Conservation (phyloP, 768 basidiomycete genomes). For the Mycena chlorophos region DNA sequence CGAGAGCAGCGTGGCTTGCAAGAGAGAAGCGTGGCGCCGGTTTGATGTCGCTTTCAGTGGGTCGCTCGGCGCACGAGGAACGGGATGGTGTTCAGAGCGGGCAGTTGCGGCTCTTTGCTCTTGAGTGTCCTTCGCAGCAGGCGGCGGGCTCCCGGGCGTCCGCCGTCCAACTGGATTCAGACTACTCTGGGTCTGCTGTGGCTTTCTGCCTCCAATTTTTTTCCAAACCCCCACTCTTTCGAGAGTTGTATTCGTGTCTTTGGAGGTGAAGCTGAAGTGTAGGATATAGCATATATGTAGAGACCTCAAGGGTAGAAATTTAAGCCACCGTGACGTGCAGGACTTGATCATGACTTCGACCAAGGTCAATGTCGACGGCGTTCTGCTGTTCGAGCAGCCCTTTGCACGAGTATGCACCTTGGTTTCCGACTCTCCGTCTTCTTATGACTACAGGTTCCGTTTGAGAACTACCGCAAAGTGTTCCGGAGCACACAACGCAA, state of each 20-base stretch:
- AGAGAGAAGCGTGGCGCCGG: no score
- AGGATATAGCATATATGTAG: neutral
- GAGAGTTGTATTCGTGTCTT: neutral
- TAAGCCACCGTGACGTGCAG: no score
- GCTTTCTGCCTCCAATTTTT: slow-evolving; percentile 32
- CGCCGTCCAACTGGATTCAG: slow-evolving; percentile 62
- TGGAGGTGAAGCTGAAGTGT: neutral
- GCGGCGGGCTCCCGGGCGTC: slow-evolving; percentile 26
- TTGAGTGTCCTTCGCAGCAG: slow-evolving; percentile 74
- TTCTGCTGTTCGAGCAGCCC: slow-evolving; percentile 82
- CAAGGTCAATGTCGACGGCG: slow-evolving; percentile 71
- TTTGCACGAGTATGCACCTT: slow-evolving; percentile 61
- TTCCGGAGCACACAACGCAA: slow-evolving; percentile 81
- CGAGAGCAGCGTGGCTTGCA: neutral
- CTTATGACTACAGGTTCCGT: slow-evolving; percentile 65
- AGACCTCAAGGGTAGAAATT: no score
- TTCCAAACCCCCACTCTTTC: neutral
- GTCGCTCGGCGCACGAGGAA: slow-evolving; percentile 24
- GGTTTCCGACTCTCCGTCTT: neutral
- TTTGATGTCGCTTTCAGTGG: neutral
- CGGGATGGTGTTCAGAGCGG: slow-evolving; percentile 21
- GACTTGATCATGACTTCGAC: slow-evolving; percentile 35
- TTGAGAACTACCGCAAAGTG: slow-evolving; percentile 86
- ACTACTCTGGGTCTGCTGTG: slow-evolving; percentile 66
- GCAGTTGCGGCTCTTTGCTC: slow-evolving; percentile 36